A percentile compares a stretch with the other conserved stretches of the same genome.
phyloP scores from a whole-genome alignment of 164 flowering plant species.

The Platanus orientalis region DNA sequence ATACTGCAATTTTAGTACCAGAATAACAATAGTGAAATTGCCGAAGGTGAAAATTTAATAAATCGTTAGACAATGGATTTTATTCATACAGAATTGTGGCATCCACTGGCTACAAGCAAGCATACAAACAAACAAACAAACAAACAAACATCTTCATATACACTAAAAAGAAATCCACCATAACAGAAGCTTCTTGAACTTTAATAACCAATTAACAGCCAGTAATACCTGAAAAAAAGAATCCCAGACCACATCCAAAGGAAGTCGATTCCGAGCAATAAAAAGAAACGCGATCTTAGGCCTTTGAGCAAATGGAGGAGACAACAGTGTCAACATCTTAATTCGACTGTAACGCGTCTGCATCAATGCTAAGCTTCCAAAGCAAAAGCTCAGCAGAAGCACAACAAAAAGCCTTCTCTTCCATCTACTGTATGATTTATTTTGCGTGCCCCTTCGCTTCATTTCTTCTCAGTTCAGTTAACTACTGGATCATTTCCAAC shows the following conservation, averaged over 20 bases:
- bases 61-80: background rate
- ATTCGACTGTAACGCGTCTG: conserved; percentile 48
- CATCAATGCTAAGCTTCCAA: conserved; percentile 50
- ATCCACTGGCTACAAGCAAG: too few relatives aligned
- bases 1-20: too few relatives aligned
- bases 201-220: background rate
- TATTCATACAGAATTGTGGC: too few relatives aligned
- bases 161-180: background rate
- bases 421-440: conserved; percentile 49
- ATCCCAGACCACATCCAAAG: conserved; percentile 87
- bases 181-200: background rate
- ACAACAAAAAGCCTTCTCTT: conserved; percentile 43
- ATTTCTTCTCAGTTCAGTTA: conserved; percentile 13
- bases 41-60: background rate
- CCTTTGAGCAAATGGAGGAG: conserved; percentile 27
- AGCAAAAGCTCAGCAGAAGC: conserved; percentile 45
- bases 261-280: conserved; percentile 84
- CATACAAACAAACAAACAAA: background rate
- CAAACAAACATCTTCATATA: too few relatives aligned
- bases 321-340: conserved; percentile 27
- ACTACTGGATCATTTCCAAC: conserved; percentile 4
- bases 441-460: conserved; percentile 39
- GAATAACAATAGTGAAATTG: background rate
- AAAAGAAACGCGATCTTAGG: conserved; percentile 85
- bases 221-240: conserved; percentile 64